phyloP scores from a whole-genome alignment of 305 asterid species.

The Andrographis paniculata region DNA sequence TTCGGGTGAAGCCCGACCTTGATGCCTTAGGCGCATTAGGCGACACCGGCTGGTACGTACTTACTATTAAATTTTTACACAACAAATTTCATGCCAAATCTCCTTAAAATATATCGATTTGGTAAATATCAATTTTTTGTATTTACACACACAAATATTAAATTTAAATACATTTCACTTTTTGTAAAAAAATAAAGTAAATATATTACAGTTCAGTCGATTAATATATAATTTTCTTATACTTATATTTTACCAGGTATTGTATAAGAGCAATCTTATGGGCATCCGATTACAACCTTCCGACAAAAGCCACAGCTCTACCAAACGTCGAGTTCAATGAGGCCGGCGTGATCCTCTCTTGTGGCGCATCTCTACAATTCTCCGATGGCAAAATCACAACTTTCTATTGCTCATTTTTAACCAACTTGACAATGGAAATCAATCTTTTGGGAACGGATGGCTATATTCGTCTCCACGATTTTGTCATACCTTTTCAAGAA shows the following conservation, averaged over 20 bases:
- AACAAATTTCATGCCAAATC: too few relatives aligned
- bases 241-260: too few relatives aligned
- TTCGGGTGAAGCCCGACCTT: conserved; percentile 36
- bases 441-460: conserved; percentile 51
- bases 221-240: too few relatives aligned
- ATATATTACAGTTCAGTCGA: too few relatives aligned
- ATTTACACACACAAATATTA: too few relatives aligned
- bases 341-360: conserved; percentile 28
- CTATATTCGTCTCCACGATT: conserved; percentile 43
- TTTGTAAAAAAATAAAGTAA: too few relatives aligned
- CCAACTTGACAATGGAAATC: conserved; percentile 42
- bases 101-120: too few relatives aligned
- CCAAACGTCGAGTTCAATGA: conserved; percentile 25
- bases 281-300: conserved; percentile 31
- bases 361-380: conserved; percentile 32
- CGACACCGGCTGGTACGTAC: conserved; percentile 39
- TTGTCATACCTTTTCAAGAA: conserved; percentile 44
- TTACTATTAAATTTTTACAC: too few relatives aligned
- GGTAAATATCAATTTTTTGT: too few relatives aligned
- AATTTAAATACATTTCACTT: too few relatives aligned
- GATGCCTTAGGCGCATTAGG: conserved; percentile 41
- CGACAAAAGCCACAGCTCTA: conserved; percentile 27
- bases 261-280: conserved; percentile 38
- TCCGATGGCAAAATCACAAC: conserved; percentile 28
- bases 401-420: conserved; percentile 52